Evolutionary conservation across 345 rosid genomes (phyloP).

Genomic region (Euphorbia lathyris): DNA sequence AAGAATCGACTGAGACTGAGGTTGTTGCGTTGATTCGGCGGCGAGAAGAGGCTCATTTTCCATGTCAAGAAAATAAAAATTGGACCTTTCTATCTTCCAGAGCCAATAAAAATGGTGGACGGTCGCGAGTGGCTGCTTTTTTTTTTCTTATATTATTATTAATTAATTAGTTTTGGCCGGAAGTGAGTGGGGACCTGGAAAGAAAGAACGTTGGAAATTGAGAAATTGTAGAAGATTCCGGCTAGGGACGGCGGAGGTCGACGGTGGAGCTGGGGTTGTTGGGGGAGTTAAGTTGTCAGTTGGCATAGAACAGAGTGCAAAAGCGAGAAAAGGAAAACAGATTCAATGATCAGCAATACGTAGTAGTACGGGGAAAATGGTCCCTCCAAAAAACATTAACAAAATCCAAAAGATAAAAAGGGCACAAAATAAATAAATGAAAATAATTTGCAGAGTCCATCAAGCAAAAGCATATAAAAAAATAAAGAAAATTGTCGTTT

Average conservation of each 20-base stretch:
- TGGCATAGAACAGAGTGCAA: neutral
- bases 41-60: conserved; percentile 46
- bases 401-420: no score
- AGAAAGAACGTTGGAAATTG: neutral
- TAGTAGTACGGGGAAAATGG: no score
- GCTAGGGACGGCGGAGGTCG: neutral
- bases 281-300: neutral
- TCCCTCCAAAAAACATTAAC: no score
- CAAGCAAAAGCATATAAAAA: no score
- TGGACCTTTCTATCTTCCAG: neutral
- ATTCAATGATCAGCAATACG: no score
- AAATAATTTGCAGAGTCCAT: no score
- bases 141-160: neutral
- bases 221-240: neutral
- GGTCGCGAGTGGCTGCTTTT: neutral
- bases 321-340: no score
- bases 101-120: neutral
- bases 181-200: no score
- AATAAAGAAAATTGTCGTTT: no score
- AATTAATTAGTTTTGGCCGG: neutral
- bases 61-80: conserved; percentile 25
- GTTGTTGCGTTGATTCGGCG: no score
- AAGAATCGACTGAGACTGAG: conserved; percentile 32
- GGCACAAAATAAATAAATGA: no score
- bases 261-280: neutral